Evolutionary conservation across 2,329 filamentous ascomycete species (phyloP).

Genomic region (Coniochaeta ligniaria): DNA sequence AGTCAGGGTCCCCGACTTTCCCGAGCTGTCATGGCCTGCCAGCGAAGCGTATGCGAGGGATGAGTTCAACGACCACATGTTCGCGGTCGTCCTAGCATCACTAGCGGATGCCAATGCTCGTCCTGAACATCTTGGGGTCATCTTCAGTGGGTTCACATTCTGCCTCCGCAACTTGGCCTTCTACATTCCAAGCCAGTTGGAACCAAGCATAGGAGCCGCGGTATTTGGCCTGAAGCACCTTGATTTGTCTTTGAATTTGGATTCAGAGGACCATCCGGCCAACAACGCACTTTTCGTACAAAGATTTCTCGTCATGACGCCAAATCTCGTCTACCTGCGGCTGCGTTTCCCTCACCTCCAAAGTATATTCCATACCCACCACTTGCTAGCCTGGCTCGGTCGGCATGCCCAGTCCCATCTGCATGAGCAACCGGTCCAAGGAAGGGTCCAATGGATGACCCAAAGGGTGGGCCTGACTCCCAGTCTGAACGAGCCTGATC

Average conservation of each 20-base stretch:
- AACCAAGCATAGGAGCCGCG: background rate
- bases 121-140: background rate
- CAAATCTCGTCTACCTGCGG: background rate
- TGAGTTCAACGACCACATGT: background rate
- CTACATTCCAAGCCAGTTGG: background rate
- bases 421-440: background rate
- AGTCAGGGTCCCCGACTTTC: too few species aligned
- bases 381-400: background rate
- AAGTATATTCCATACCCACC: background rate
- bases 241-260: background rate
- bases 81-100: background rate
- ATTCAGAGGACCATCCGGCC: background rate
- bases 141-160: background rate
- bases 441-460: too few species aligned
- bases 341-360: background rate
- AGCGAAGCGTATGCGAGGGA: too few species aligned
- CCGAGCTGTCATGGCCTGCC: too few species aligned
- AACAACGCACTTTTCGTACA: background rate
- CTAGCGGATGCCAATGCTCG: background rate
- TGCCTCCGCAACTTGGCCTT: background rate
- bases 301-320: background rate
- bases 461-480: too few species aligned
- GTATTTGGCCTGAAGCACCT: background rate
- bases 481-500: too few species aligned
- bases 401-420: background rate